Base-by-base conservation (phyloP, 805 yeast genomes). In the Zygosaccharomyces kombuchaensis region DNA sequence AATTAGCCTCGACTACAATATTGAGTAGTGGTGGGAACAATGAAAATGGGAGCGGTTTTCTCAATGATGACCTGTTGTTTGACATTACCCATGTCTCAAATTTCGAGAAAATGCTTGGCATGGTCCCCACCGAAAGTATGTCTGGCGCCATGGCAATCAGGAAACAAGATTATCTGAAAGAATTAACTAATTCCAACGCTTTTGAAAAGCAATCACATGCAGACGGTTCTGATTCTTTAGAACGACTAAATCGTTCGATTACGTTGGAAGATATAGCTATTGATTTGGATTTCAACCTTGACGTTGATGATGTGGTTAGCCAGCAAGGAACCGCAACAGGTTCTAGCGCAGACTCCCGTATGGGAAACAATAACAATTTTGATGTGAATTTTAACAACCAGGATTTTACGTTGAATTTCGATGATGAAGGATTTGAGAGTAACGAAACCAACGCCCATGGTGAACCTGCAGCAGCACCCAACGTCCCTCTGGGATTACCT, bases 231-330 rank as follows among this genome's bases (percentile, higher is more conserved):
- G 19, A 25, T 38, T 32, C 42, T 9, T 27, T 34, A 10, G 35
- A 34, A 19, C 31, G 27, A 9, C 12, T 39, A 14, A 40, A 47
- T 31, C 41, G 45, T 12, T 42, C 49, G 17, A 21, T 48, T 23
- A 46, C 53, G 9, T 23, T 52, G 10, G 59, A 55, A 35, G 53
- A 54, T 26, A 44, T 54, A 7, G 56, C 57, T 5, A 46, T 62
- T 9, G 67, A 63, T 46, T 45, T 60, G 2, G 64, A 60, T 36
- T 57, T 63, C 26, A 51, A 60, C 42, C 43, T 63, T 13, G 63
- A 58, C 21, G 47, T 60, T 34, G 65, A 59, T 32, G 67, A 64
- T 19, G 46, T 57, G 14, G 45, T 56, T 21, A 57, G 61, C 38
- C 63, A 54, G 22, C 59, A 55, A 6, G 65, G 63, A 6, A 54